Conservation (phyloP, 495 filamentous ascomycete genomes). For the Penicillium angulare region DNA sequence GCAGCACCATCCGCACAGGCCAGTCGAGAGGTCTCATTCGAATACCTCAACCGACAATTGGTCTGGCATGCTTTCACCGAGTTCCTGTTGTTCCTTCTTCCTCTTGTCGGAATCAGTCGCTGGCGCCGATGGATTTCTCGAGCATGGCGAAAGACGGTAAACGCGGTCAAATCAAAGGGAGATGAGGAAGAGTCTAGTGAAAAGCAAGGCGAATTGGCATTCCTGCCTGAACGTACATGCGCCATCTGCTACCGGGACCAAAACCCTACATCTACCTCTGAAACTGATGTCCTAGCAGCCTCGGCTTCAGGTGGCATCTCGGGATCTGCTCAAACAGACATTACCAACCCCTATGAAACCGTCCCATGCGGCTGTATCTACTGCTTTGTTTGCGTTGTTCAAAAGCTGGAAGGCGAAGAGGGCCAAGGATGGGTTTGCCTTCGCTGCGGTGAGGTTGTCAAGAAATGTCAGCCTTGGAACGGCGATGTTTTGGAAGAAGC, state of each 20-base stretch:
- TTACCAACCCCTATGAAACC: constrained; percentile 94
- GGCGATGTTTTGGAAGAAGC: constrained; percentile 75
- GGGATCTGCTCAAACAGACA: constrained; percentile 87
- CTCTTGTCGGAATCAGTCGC: constrained; percentile 85
- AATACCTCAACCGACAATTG: constrained; percentile 95
- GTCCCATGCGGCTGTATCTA: constrained; percentile 91
- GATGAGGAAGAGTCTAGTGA: constrained; percentile 46
- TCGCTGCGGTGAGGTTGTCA: constrained; percentile 80
- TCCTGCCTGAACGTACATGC: constrained; percentile 90
- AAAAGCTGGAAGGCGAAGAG: constrained; percentile 85
- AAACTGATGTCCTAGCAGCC: constrained; percentile 64
- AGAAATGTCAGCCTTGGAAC: constrained; percentile 89
- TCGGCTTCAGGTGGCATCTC: constrained; percentile 68
- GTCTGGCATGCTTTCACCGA: constrained; percentile 99
- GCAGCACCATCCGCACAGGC: constrained; percentile 79
- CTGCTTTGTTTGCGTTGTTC: constrained; percentile 96
- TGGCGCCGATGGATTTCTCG: constrained; percentile 89
- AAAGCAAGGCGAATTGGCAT: constrained; percentile 71
- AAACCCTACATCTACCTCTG: constrained; percentile 65
- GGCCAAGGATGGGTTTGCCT: constrained; percentile 96
- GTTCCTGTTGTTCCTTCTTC: constrained; percentile 92
- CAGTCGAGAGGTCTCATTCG: constrained; percentile 87
- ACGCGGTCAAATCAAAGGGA: constrained; percentile 53
- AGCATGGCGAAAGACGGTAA: constrained; percentile 74
- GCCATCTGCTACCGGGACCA: constrained; percentile 97